A percentile compares a stretch with the other conserved stretches of the same genome.
Conservation (phyloP, 192 early-diverging fungal genomes). For the Coemansia pectinata region DNA sequence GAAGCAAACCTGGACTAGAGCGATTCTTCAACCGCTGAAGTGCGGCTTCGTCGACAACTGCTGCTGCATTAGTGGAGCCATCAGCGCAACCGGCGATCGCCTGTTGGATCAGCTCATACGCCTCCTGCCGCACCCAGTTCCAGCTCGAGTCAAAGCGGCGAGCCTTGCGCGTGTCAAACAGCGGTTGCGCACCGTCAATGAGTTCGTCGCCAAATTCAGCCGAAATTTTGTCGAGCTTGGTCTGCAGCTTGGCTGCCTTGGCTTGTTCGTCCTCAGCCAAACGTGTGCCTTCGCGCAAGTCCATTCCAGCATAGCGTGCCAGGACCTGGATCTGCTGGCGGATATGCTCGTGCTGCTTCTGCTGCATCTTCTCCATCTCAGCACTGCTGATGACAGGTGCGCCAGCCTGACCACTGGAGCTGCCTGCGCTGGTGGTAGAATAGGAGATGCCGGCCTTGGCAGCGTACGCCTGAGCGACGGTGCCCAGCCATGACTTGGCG, state of each 20-base stretch:
- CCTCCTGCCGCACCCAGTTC: slow-evolving; percentile 80
- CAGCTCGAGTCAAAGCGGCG: slow-evolving; percentile 89
- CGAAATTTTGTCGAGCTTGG: slow-evolving; percentile 71
- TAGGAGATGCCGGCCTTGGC: slow-evolving; percentile 69
- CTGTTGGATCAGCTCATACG: slow-evolving; percentile 65
- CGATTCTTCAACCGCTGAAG: slow-evolving; percentile 72
- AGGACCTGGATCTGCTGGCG: slow-evolving; percentile 80
- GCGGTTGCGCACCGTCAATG: slow-evolving; percentile 74
- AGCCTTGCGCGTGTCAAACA: slow-evolving; percentile 78
- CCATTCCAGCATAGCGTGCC: slow-evolving; percentile 74
- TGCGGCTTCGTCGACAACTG: slow-evolving; percentile 61
- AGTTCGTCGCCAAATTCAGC: slow-evolving; percentile 77
- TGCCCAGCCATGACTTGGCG: slow-evolving; percentile 81
- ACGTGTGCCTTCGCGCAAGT: slow-evolving; percentile 72
- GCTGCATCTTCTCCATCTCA: slow-evolving; percentile 77
- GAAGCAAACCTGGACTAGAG: slow-evolving; percentile 66
- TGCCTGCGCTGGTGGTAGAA: slow-evolving; percentile 18
- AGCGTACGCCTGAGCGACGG: slow-evolving; percentile 72
- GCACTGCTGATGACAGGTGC: slow-evolving; percentile 84
- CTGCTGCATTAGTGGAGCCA: slow-evolving; percentile 55
- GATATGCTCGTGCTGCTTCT: slow-evolving; percentile 69
- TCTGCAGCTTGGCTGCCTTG: slow-evolving; percentile 62
- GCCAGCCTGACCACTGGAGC: slow-evolving; percentile 32
- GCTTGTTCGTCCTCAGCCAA: slow-evolving; percentile 62
- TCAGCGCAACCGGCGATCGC: slow-evolving; percentile 63